Evolutionary conservation across 139 green algal species (phyloP).

Genomic region (Tetradesmus obliquus): DNA sequence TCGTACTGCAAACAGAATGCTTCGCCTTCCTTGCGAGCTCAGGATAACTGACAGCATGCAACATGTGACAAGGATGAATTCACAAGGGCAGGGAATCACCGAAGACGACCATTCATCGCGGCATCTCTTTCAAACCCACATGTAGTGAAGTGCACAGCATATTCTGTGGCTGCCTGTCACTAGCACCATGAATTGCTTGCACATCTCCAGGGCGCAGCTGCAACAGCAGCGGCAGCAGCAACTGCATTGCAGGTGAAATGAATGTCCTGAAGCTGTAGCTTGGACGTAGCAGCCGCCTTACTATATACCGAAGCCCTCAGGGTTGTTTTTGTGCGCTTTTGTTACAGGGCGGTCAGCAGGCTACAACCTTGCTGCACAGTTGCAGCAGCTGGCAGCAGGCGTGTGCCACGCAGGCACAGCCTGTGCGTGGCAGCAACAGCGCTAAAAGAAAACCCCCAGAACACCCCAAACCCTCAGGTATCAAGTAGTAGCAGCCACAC

Average conservation of each 20-base stretch:
- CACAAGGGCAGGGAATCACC: not conserved
- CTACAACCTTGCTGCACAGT: not conserved
- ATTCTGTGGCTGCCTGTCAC: not conserved
- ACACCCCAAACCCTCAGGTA: slow-evolving; percentile 57
- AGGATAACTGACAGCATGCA: not conserved
- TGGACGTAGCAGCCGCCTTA: too few relatives aligned
- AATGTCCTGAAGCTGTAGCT: too few relatives aligned
- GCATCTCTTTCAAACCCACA: not conserved
- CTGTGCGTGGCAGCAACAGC: not conserved
- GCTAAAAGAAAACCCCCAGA: slow-evolving; percentile 65
- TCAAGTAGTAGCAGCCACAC: not conserved
- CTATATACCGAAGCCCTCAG: too few relatives aligned
- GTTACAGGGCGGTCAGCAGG: not conserved
- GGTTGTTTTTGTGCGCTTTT: not conserved
- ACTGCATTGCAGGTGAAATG: not conserved
- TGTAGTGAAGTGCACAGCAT: not conserved
- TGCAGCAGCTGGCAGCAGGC: not conserved
- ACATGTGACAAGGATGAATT: not conserved
- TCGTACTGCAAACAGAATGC: not conserved
- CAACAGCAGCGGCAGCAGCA: not conserved
- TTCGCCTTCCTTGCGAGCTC: not conserved
- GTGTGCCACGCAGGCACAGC: too few relatives aligned
- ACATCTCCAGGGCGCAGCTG: not conserved
- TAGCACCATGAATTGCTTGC: not conserved
- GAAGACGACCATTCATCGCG: not conserved